Percentiles rank a stretch among this genome's conserved stretches.
These are phyloP conservation scores for Volvox carteri DNA, from an alignment of 163 green algal genomes.

Conservation along the genomic window DNA sequence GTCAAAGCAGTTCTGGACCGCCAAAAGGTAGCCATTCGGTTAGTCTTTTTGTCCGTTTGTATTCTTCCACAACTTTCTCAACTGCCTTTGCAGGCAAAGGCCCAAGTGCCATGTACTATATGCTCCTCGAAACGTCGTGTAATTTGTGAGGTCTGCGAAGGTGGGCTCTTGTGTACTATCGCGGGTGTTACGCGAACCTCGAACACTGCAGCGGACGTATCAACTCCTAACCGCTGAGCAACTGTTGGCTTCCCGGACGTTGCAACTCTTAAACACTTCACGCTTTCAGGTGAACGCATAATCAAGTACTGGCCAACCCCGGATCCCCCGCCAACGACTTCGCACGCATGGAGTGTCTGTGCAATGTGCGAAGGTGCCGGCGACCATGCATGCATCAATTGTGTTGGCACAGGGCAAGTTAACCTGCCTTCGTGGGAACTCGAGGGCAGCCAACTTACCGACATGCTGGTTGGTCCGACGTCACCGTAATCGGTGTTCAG, in stretches of 20 bases:
- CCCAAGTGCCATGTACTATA: neutral
- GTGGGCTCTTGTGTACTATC: too few relatives aligned
- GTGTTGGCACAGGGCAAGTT: conserved; percentile 24
- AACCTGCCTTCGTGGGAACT: neutral
- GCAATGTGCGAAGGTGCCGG: conserved; percentile 46
- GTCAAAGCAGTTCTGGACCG: conserved; percentile 34
- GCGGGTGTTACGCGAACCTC: too few relatives aligned
- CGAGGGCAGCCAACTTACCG: neutral
- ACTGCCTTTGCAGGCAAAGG: neutral
- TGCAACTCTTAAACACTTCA: neutral
- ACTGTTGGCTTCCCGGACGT: neutral
- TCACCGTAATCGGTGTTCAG: too few relatives aligned
- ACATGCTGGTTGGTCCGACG: neutral
- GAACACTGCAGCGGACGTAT: neutral
- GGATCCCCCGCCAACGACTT: neutral
- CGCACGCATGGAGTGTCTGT: conserved; percentile 43
- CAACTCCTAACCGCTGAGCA: neutral
- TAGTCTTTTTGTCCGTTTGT: neutral
- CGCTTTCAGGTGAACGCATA: conserved; percentile 41
- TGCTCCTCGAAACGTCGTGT: conserved; percentile 1
- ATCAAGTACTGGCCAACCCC: conserved; percentile 46
- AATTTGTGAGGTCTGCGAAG: conserved; percentile 48
- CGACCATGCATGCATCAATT: conserved; percentile 53
- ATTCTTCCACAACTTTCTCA: neutral
- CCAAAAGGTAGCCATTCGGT: neutral